These are phyloP conservation scores for Drechslerella dactyloides DNA, from an alignment of 2,329 filamentous ascomycete species.

Conservation along the genomic window DNA sequence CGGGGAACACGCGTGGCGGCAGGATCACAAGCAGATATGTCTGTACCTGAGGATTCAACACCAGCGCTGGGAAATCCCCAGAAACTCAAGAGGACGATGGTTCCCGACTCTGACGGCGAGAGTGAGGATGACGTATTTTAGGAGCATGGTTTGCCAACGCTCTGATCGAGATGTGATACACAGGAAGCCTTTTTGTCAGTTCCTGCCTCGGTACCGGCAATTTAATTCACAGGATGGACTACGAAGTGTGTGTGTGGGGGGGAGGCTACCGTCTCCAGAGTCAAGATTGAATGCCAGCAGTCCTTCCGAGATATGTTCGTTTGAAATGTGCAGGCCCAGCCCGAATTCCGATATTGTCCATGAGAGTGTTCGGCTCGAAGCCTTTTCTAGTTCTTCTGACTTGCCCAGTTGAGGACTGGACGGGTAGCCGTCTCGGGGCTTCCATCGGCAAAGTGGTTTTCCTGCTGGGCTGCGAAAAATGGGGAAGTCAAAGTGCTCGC, in stretches of 20 bases:
- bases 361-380: constrained; percentile 40
- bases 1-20: constrained; percentile 7
- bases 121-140: constrained; percentile 50
- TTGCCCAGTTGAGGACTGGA: constrained; percentile 31
- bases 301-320: constrained; percentile 49
- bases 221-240: background rate
- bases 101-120: constrained; percentile 48
- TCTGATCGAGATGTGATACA: background rate
- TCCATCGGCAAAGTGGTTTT: constrained; percentile 21
- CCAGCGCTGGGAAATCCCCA: constrained; percentile 38
- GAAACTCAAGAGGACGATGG: constrained; percentile 37
- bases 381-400: constrained; percentile 15
- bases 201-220: constrained; percentile 1
- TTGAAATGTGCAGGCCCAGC: constrained; percentile 17
- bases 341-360: constrained; percentile 46
- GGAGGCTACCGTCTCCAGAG: background rate
- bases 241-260: background rate
- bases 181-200: background rate
- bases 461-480: constrained; percentile 7
- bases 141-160: background rate
- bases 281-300: background rate
- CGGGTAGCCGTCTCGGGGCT: constrained; percentile 47
- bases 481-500: constrained; percentile 21
- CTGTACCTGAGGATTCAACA: background rate
- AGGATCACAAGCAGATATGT: constrained; percentile 1